These are phyloP conservation scores for Kwoniella newhampshirensis DNA, from an alignment of 768 basidiomycete species.

Conservation along the genomic window DNA sequence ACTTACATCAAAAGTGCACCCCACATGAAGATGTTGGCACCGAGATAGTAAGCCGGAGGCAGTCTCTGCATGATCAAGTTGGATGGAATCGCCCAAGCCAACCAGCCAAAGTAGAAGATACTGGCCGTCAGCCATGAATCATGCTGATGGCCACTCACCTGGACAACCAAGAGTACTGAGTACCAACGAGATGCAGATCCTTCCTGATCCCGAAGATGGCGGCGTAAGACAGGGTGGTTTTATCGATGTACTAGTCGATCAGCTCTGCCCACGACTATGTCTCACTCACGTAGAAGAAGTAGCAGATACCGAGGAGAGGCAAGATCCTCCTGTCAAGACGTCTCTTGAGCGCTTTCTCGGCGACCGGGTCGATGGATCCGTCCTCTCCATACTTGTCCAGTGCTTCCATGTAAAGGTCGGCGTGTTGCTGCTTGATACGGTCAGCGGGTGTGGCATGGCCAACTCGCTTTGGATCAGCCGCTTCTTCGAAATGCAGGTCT, in stretches of 20 bases:
- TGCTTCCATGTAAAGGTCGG: constrained; percentile 39
- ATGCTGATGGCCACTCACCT: constrained; percentile 10
- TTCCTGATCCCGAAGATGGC: constrained; percentile 52
- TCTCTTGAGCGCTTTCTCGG: constrained; percentile 43
- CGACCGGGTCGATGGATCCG: constrained; percentile 33
- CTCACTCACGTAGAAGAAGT: constrained; percentile 40
- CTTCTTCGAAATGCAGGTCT: constrained; percentile 17
- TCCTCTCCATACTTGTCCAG: constrained; percentile 43
- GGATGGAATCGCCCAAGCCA: constrained; percentile 56
- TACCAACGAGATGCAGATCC: constrained; percentile 50
- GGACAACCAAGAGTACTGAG: constrained; percentile 53
- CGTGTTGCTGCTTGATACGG: constrained; percentile 18
- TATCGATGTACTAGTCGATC: constrained; percentile 34
- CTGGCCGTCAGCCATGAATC: constrained; percentile 14
- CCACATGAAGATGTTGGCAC: constrained; percentile 56
- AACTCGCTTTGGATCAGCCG: constrained; percentile 1
- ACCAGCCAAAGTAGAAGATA: constrained; percentile 57
- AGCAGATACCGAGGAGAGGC: constrained; percentile 43
- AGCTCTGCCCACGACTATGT: neutral
- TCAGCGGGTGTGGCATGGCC: constrained; percentile 16
- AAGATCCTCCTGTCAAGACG: constrained; percentile 45
- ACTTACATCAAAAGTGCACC: constrained; percentile 54
- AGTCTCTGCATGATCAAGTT: constrained; percentile 56
- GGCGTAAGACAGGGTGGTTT: constrained; percentile 50
- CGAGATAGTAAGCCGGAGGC: constrained; percentile 55